phyloP scores from a whole-genome alignment of 2,329 filamentous ascomycete genomes.

The Lachnellula subtilissima region DNA sequence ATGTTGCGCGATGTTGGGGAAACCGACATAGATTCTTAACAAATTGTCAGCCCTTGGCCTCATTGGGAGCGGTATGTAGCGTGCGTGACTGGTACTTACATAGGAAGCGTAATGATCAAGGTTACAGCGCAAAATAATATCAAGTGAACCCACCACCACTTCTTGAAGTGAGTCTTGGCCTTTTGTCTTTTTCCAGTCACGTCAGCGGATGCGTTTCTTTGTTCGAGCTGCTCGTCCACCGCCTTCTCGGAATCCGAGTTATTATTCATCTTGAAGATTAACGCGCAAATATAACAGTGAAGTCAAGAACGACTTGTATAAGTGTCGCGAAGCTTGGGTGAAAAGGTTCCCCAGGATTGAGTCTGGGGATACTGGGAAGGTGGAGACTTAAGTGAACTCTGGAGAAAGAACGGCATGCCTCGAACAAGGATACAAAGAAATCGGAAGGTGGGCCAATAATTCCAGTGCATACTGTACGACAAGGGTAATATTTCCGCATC shows the following conservation, averaged over 20 bases:
- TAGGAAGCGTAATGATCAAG: slow-evolving; percentile 49
- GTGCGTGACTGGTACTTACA: slow-evolving; percentile 40
- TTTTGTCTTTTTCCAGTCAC: slow-evolving; percentile 16
- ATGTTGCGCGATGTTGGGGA: slow-evolving; percentile 52
- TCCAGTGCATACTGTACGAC: slow-evolving; percentile 10
- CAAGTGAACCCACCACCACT: slow-evolving; percentile 51
- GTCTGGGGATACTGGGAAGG: background rate
- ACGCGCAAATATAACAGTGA: background rate
- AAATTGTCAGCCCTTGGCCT: background rate
- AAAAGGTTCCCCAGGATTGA: background rate
- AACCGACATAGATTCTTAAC: slow-evolving; percentile 50
- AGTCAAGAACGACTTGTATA: background rate
- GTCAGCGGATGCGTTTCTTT: background rate
- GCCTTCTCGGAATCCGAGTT: slow-evolving; percentile 5
- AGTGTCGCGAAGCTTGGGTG: background rate
- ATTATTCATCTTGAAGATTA: background rate
- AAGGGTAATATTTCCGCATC: slow-evolving; percentile 17
- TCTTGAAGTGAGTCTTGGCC: slow-evolving; percentile 29
- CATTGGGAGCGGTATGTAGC: background rate
- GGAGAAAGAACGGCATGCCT: background rate
- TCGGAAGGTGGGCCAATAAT: slow-evolving; percentile 2
- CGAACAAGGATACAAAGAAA: background rate
- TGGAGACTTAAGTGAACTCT: background rate
- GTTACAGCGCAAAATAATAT: slow-evolving; percentile 46
- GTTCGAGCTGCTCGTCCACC: slow-evolving; percentile 15